Evolutionary conservation across 148 eudicot species (phyloP).

Genomic region (Rhododendron ovatum): DNA sequence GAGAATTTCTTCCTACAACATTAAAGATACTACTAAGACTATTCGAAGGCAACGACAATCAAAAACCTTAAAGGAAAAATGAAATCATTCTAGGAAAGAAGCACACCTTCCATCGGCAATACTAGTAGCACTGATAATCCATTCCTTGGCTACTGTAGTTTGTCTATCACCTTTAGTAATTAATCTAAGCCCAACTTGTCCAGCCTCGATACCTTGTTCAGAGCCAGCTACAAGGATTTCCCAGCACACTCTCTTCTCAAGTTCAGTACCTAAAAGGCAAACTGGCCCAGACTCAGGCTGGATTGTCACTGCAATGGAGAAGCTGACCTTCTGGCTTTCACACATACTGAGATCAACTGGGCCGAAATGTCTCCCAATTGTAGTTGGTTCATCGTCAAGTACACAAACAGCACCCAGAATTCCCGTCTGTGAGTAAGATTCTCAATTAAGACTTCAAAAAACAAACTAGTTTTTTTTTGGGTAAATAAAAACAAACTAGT

Average conservation of each 20-base stretch:
- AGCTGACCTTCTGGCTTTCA: slow-evolving; percentile 70
- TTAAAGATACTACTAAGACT: not conserved
- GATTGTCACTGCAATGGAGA: slow-evolving; percentile 80
- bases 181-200: slow-evolving; percentile 92
- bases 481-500: not conserved
- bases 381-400: slow-evolving; percentile 95
- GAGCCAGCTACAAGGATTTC: slow-evolving; percentile 96
- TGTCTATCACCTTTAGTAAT: slow-evolving; percentile 89
- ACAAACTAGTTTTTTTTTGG: not conserved
- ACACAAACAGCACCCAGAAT: slow-evolving; percentile 81
- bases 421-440: slow-evolving; percentile 63
- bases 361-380: slow-evolving; percentile 82
- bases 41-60: not conserved
- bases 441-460: slow-evolving; percentile 5
- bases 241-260: slow-evolving; percentile 81
- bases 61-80: not conserved
- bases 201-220: slow-evolving; percentile 98
- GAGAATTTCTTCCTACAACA: not conserved
- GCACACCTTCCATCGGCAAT: slow-evolving; percentile 95
- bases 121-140: slow-evolving; percentile 92
- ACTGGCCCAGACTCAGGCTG: slow-evolving; percentile 98
- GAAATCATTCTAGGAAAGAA: not conserved
- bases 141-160: slow-evolving; percentile 77
- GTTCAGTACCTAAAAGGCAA: slow-evolving; percentile 89
- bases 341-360: slow-evolving; percentile 75